Conservation (phyloP, 805 yeast species). For the Nematodospora valgi region DNA sequence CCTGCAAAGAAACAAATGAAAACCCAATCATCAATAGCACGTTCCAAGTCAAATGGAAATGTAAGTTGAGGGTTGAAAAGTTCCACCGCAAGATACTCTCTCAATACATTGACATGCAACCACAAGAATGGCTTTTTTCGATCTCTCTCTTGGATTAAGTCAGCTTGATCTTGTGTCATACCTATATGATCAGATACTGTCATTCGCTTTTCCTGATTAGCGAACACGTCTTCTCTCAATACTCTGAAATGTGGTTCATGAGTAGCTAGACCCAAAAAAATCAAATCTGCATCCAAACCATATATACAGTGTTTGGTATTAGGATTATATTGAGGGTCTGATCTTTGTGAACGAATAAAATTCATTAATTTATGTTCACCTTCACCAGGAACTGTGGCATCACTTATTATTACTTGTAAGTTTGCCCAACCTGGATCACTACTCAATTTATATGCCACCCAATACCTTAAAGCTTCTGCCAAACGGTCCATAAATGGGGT, state of each 20-base stretch:
- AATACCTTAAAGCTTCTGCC: slow-evolving; percentile 78
- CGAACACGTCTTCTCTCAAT: slow-evolving; percentile 94
- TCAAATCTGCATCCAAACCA: slow-evolving; percentile 97
- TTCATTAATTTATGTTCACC: slow-evolving; percentile 99
- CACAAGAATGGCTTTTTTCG: slow-evolving; percentile 84
- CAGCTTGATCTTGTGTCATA: slow-evolving; percentile 59
- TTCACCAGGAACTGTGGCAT: slow-evolving; percentile 98
- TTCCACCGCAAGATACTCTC: slow-evolving; percentile 88
- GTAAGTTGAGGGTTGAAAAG: slow-evolving; percentile 65
- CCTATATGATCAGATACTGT: slow-evolving; percentile 47
- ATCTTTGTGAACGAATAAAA: slow-evolving; percentile 85
- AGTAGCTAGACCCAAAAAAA: slow-evolving; percentile 91
- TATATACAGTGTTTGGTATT: slow-evolving; percentile 95
- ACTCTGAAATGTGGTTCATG: slow-evolving; percentile 97
- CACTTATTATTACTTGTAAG: slow-evolving; percentile 86
- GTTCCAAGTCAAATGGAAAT: slow-evolving; percentile 80
- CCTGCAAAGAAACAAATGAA: slow-evolving; percentile 99
- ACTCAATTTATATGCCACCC: slow-evolving; percentile 87
- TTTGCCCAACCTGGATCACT: slow-evolving; percentile 93
- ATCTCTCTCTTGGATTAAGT: slow-evolving; percentile 38
- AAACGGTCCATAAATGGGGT: slow-evolving; percentile 95
- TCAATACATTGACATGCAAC: slow-evolving; percentile 82
- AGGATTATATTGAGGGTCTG: slow-evolving; percentile 83
- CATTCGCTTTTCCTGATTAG: slow-evolving; percentile 56
- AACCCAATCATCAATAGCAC: slow-evolving; percentile 98